Evolutionary conservation across 164 flowering plant species (phyloP).

Genomic region (Chimonanthus praecox): DNA sequence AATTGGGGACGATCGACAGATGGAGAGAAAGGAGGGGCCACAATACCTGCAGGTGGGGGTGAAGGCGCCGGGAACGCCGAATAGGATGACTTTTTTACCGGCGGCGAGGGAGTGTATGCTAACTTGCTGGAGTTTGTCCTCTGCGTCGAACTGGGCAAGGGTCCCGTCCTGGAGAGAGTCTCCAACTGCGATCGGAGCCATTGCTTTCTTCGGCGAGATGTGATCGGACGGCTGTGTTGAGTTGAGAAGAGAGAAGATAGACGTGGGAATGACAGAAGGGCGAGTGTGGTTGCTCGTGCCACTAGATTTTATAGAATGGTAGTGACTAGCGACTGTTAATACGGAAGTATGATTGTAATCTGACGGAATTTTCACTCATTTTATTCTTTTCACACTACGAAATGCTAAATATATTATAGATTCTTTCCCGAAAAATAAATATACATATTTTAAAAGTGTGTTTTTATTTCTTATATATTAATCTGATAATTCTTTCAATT

Average conservation of each 20-base stretch:
- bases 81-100: conserved; percentile 77
- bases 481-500: too few species aligned
- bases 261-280: neutral
- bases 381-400: too few species aligned
- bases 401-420: too few species aligned
- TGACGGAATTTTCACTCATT: too few species aligned
- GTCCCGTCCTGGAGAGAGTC: conserved; percentile 71
- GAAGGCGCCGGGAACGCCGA: conserved; percentile 94
- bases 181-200: conserved; percentile 81
- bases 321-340: too few species aligned
- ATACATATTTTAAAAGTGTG: too few species aligned
- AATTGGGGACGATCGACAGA: neutral
- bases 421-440: too few species aligned
- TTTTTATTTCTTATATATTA: too few species aligned
- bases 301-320: too few species aligned
- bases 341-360: too few species aligned
- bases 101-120: conserved; percentile 72
- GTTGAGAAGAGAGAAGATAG: neutral
- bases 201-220: conserved; percentile 13
- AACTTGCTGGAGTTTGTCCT: conserved; percentile 48
- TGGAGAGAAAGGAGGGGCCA: neutral
- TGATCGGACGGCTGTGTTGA: neutral
- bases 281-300: too few species aligned
- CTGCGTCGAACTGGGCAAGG: conserved; percentile 56
- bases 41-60: conserved; percentile 92